Base-by-base conservation (phyloP, 1,284 basidiomycete species). In the Ceratobasidium sp. region DNA sequence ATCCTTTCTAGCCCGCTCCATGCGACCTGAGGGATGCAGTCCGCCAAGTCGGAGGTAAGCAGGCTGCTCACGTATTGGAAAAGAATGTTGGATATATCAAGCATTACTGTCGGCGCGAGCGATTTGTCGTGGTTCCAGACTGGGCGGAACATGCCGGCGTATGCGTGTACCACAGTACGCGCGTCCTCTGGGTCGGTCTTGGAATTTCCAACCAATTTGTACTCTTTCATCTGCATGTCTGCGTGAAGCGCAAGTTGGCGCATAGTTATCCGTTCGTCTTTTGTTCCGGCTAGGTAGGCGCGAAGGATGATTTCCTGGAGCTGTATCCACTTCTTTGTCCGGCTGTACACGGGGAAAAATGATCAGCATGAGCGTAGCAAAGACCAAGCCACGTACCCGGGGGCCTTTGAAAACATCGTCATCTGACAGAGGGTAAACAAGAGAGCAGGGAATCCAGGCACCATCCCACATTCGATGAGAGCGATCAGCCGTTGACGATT, bases 361-460 rank as follows among this genome's bases (percentile, higher is more conserved):
- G 6, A 38, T 46, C 10, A 68, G 30, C 18, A 33, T 30, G 23
- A 23, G 16, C n/a, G 4, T 52, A 30, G 16, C 12, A 10, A 12
- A 1, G 6, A 1, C 16, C 30, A 14, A 18, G 6, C 54, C 7
- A 46, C 55, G 3, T 57, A 62, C 66, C 12, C 16, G 35, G 54
- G 12, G 3, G 7, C 50, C 41, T 33, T 46, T 14, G 55, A 59
- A 8, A 71, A 46, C 16, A 33, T 41, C 10, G 54, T 60, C 69
- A 71, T 71, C 33, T 57, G 30, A 35, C 54, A 71, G 7, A 71
- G 55, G 2, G 38, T 41, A 48, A 71, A 71, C 27, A 57, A 35
- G 14, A 71, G 16, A 20, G 57, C 69, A 12, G 69, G 57, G 2
- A 71, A 54, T 7, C 69, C 69, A 3, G 54, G 38, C 8, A 71